Evolutionary conservation across 2,329 filamentous ascomycete genomes (phyloP).

Genomic region (Ophiostoma australiae): DNA sequence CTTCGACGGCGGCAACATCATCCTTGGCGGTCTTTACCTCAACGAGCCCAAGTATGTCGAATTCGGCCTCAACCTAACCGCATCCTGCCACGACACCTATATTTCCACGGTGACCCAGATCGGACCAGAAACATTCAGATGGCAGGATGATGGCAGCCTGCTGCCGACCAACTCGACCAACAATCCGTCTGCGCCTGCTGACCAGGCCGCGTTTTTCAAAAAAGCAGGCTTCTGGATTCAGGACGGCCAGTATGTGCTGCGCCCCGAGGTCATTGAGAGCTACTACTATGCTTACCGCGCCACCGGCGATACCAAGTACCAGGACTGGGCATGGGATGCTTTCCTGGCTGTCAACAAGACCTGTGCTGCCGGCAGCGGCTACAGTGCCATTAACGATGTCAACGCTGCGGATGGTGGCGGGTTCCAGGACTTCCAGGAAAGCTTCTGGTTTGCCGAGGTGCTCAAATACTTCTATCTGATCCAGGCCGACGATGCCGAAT

Average conservation of each 20-base stretch:
- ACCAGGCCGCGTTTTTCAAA: constrained; percentile 57
- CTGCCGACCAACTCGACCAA: constrained; percentile 34
- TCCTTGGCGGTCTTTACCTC: constrained; percentile 71
- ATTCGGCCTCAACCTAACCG: constrained; percentile 67
- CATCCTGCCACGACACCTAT: constrained; percentile 72
- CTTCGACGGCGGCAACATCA: constrained; percentile 80
- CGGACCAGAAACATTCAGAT: constrained; percentile 68
- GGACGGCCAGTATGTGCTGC: constrained; percentile 57
- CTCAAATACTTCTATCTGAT: constrained; percentile 80
- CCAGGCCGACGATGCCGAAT: constrained; percentile 54
- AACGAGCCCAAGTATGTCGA: constrained; percentile 61
- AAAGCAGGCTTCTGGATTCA: constrained; percentile 68
- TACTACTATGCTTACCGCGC: constrained; percentile 83
- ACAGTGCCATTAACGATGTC: constrained; percentile 61
- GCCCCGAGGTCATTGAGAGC: constrained; percentile 77
- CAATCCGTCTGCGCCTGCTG: constrained; percentile 39
- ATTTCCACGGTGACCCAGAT: constrained; percentile 62
- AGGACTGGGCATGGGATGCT: constrained; percentile 78
- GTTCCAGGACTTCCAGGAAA: constrained; percentile 70
- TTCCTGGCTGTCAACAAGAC: constrained; percentile 64
- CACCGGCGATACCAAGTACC: constrained; percentile 69
- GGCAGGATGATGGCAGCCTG: constrained; percentile 46
- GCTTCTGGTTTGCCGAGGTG: constrained; percentile 83
- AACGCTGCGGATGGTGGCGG: constrained; percentile 57
- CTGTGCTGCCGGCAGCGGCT: constrained; percentile 61